Evolutionary conservation across 164 flowering plant species (phyloP), one percentile per base, ranked within the genome.

Genomic region (Brasenia schreberi): DNA sequence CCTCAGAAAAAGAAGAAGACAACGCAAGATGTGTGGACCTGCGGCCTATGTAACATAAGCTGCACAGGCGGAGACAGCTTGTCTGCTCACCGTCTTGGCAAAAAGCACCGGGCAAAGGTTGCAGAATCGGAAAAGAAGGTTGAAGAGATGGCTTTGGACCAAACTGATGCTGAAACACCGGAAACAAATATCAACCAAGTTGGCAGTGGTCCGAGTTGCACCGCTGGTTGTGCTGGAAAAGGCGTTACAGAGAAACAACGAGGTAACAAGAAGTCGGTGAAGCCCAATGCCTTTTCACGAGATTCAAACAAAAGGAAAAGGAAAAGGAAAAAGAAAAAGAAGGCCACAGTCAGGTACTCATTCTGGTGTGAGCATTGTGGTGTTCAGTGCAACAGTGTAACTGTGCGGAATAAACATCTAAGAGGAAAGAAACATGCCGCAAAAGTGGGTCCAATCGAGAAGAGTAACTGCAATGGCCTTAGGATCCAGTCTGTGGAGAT

Each of bases 391-490:
- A 42, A 61, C 5, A 59, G 69, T 42, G 6, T 23, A 19, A 19
- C 58, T n/a, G 7, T 5, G 12, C 49, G 58, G 43, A 18, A 59
- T 2, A 19, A 39, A 18, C 69, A 67, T 56, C 42, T 53, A 11
- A 16, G 16, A 0, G 68, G 68, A 16, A 66, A 66, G 62, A 66
- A 66, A 61, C 68, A 66, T 56, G 56, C 39, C 11, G 39, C 61
- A 23, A 66, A 67, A 43, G 7, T 61, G 27, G 12, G 2, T 12
- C n/a, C 12, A 23, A 3, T 7, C 18, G 27, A 61, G 7, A 61
- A 18, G 18, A 12, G 12, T 49, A 16, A 27, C 19, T 33, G 39
- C 39, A 33, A 33, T 33, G 39, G 39, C 39, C 39, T 33, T 33
- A 33, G 39, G 39, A 33, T 33, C 39, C 39, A 33, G 39, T 33